A percentile compares a stretch with the other conserved stretches of the same genome.
These are phyloP conservation scores for Lithocarpus polystachyus DNA, from an alignment of 306 rosid species.

Conservation along the genomic window DNA sequence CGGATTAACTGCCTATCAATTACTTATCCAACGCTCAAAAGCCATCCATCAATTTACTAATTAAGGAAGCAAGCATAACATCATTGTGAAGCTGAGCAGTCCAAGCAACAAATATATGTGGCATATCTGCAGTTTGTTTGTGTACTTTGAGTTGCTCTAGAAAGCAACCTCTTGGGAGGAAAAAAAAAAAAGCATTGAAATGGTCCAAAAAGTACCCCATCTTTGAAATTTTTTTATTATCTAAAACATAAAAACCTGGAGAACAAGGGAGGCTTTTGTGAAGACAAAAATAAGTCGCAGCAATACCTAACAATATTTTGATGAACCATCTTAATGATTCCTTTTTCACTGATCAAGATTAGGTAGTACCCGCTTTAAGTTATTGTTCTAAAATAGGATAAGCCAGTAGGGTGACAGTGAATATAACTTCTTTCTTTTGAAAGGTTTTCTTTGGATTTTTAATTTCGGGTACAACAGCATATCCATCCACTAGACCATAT, in stretches of 20 bases:
- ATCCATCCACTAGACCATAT: background rate
- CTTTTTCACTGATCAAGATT: background rate
- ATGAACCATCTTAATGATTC: background rate
- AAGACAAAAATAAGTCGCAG: background rate
- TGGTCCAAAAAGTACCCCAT: too few relatives aligned
- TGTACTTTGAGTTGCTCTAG: too few relatives aligned
- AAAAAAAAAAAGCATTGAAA: background rate
- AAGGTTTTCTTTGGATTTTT: background rate
- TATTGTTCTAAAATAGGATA: too few relatives aligned
- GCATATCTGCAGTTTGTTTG: too few relatives aligned
- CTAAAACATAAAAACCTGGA: background rate
- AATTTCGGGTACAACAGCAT: background rate
- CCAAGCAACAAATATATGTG: too few relatives aligned
- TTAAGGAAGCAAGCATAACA: too few relatives aligned
- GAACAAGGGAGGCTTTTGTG: background rate
- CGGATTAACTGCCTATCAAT: background rate
- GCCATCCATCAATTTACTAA: too few relatives aligned
- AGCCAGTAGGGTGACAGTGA: too few relatives aligned
- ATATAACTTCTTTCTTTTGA: background rate
- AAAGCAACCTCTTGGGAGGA: background rate
- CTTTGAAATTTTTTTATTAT: too few relatives aligned
- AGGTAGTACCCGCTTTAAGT: too few relatives aligned
- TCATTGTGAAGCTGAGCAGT: too few relatives aligned
- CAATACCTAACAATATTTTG: background rate
- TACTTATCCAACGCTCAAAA: too few relatives aligned